These are phyloP conservation scores for Xylaria bambusicola DNA, from an alignment of 495 filamentous ascomycete species.

Conservation along the genomic window DNA sequence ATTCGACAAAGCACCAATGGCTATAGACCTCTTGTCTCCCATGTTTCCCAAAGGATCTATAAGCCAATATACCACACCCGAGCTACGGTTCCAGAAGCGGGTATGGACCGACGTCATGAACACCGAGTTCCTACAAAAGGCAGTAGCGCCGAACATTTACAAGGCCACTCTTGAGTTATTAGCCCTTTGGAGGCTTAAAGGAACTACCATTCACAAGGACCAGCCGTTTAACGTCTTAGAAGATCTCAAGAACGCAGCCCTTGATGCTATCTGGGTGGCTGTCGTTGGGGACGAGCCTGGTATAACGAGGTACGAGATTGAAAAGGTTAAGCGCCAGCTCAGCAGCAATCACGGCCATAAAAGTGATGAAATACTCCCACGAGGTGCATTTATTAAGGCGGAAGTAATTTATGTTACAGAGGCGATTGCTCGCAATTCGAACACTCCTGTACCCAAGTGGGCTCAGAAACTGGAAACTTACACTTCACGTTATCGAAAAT, in stretches of 20 bases:
- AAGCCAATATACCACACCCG: constrained; percentile 30
- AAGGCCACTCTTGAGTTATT: constrained; percentile 29
- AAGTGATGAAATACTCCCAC: no score
- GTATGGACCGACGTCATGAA: constrained; percentile 38
- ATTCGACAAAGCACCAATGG: constrained; percentile 30
- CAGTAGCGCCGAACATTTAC: constrained; percentile 35
- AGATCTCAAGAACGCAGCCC: constrained; percentile 36
- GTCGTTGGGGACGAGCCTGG: constrained; percentile 31
- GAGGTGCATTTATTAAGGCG: no score
- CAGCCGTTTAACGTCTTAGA: constrained; percentile 28
- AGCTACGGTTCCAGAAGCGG: constrained; percentile 33
- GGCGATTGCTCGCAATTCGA: no score
- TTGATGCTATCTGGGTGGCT: constrained; percentile 40
- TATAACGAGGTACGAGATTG: no score
- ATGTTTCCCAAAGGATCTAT: constrained; percentile 29
- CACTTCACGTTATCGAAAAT: no score
- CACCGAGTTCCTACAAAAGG: constrained; percentile 33
- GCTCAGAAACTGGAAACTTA: no score
- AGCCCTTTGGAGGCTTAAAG: constrained; percentile 39
- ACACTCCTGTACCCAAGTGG: no score
- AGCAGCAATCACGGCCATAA: no score
- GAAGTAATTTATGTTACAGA: no score
- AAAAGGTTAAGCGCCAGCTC: no score
- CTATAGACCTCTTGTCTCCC: constrained; percentile 22
- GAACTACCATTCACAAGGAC: constrained; percentile 12